These are phyloP conservation scores for Quercus dentata DNA, from an alignment of 306 rosid species.

Conservation along the genomic window DNA sequence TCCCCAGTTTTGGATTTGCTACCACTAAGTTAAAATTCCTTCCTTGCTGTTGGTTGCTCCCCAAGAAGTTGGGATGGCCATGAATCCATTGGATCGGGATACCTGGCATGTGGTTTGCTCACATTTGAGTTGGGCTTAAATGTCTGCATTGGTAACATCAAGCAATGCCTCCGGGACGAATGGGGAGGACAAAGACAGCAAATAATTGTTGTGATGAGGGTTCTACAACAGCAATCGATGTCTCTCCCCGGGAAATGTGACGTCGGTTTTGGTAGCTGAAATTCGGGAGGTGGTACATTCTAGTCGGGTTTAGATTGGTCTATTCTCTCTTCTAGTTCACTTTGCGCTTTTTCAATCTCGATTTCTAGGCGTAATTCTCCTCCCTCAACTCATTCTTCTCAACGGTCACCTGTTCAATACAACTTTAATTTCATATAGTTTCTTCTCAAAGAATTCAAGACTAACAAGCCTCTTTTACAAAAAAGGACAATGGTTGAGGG, in stretches of 20 bases:
- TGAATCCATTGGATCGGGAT: slow-evolving; percentile 72
- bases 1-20: slow-evolving; percentile 9
- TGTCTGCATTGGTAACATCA: slow-evolving; percentile 19
- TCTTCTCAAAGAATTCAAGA: background rate
- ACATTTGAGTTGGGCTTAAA: slow-evolving; percentile 43
- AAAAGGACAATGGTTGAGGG: background rate
- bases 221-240: slow-evolving; percentile 37
- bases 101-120: slow-evolving; percentile 89
- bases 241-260: slow-evolving; percentile 38
- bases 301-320: slow-evolving; percentile 65
- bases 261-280: slow-evolving; percentile 24
- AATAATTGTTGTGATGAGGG: slow-evolving; percentile 53
- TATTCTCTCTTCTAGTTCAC: slow-evolving; percentile 56
- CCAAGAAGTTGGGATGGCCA: slow-evolving; percentile 83
- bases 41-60: slow-evolving; percentile 40
- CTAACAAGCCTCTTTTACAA: background rate
- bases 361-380: slow-evolving; percentile 62
- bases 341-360: slow-evolving; percentile 58
- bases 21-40: slow-evolving; percentile 1
- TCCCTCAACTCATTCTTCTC: slow-evolving; percentile 81
- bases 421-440: background rate
- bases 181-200: slow-evolving; percentile 60
- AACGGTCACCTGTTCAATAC: slow-evolving; percentile 48
- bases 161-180: slow-evolving; percentile 31
- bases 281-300: slow-evolving; percentile 53